A percentile compares a stretch with the other conserved stretches of the same genome.
phyloP scores from a whole-genome alignment of 2,329 filamentous ascomycete species.

The Fusarium albosuccineum region DNA sequence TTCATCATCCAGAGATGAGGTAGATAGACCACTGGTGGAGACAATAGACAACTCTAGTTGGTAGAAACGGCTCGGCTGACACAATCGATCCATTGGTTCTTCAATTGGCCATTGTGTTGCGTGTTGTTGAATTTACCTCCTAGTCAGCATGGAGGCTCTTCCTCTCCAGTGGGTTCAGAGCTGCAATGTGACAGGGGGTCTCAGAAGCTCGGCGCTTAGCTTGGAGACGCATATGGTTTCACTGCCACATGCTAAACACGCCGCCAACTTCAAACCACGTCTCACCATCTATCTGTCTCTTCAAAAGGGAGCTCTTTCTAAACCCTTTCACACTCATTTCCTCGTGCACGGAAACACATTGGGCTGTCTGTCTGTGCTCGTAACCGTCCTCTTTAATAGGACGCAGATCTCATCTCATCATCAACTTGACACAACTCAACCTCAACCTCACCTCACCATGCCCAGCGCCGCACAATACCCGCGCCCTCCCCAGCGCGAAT shows the following conservation, averaged over 20 bases:
- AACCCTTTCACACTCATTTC: conserved; percentile 11
- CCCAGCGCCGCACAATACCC: conserved; percentile 51
- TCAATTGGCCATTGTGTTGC: conserved; percentile 3
- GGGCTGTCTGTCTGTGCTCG: neutral
- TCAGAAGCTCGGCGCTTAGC: conserved; percentile 39
- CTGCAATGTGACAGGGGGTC: conserved; percentile 34
- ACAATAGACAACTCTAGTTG: no score
- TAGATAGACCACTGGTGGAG: no score
- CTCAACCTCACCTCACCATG: conserved; percentile 27
- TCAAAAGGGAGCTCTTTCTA: conserved; percentile 8
- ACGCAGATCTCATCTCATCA: neutral
- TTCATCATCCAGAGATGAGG: no score
- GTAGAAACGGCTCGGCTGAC: no score
- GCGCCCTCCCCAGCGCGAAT: conserved; percentile 65
- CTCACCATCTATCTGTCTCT: conserved; percentile 36
- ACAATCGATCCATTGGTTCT: no score
- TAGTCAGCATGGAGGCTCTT: conserved; percentile 25
- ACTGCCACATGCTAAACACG: conserved; percentile 42
- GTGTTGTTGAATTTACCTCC: conserved; percentile 22
- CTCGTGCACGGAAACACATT: neutral
- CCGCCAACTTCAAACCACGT: conserved; percentile 33
- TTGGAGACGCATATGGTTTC: conserved; percentile 40
- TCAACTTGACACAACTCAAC: neutral
- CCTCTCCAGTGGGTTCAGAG: conserved; percentile 29
- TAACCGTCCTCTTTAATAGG: neutral